Evolutionary conservation across 495 filamentous ascomycete genomes (phyloP).

Genomic region (Aspergillus indologenus): DNA sequence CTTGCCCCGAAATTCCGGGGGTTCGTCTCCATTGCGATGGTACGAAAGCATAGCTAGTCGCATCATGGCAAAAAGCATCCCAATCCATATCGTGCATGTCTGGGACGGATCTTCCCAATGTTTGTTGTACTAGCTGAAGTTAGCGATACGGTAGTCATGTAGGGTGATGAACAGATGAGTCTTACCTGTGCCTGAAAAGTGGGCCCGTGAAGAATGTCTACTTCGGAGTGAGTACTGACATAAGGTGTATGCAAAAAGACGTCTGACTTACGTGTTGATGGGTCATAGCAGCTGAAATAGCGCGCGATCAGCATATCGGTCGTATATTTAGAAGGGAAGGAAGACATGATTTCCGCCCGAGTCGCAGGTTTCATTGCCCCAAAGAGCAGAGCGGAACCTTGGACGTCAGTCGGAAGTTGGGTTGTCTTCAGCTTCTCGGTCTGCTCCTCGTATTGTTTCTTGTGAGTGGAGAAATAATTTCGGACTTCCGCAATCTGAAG

Average conservation of each 20-base stretch:
- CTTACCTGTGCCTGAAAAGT: conserved; percentile 69
- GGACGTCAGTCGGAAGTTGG: conserved; percentile 54
- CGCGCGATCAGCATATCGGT: conserved; percentile 76
- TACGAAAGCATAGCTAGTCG: conserved; percentile 90
- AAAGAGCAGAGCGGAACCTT: conserved; percentile 71
- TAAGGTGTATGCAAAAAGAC: neutral
- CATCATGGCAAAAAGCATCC: conserved; percentile 82
- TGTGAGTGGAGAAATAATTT: conserved; percentile 74
- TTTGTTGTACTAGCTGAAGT: conserved; percentile 60
- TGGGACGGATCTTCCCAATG: conserved; percentile 85
- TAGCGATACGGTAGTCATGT: conserved; percentile 1
- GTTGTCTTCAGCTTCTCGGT: conserved; percentile 59
- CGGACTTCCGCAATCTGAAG: conserved; percentile 88
- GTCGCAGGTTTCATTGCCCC: conserved; percentile 62
- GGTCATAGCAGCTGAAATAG: conserved; percentile 70
- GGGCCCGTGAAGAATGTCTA: conserved; percentile 80
- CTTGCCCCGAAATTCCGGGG: conserved; percentile 71
- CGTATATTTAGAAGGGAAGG: conserved; percentile 74
- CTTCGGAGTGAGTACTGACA: conserved; percentile 37
- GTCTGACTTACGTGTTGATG: conserved; percentile 61
- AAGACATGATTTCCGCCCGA: conserved; percentile 70
- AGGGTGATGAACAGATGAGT: neutral
- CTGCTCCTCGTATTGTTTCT: conserved; percentile 66
- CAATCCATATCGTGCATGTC: conserved; percentile 84
- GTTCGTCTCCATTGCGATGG: conserved; percentile 84